Evolutionary conservation across 257 asterid genomes (phyloP).

Genomic region (Petunia axillaris): DNA sequence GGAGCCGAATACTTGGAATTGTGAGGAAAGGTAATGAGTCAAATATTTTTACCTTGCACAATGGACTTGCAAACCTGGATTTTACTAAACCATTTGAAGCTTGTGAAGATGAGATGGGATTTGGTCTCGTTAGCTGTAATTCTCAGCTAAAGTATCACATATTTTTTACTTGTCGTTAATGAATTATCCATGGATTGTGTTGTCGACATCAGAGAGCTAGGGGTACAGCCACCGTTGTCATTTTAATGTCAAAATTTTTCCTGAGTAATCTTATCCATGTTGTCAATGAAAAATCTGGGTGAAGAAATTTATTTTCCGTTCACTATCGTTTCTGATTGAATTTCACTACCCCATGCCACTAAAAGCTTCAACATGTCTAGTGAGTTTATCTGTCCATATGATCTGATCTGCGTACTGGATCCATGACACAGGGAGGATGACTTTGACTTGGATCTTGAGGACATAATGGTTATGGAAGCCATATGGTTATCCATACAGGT

Average conservation of each 20-base stretch:
- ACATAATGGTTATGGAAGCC: slow-evolving; percentile 99
- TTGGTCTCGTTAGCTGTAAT: not conserved
- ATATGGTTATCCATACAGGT: slow-evolving; percentile 98
- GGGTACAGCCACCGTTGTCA: not conserved
- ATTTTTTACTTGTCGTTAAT: not conserved
- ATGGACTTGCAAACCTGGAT: not conserved
- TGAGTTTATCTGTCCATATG: not conserved
- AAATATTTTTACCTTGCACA: not conserved
- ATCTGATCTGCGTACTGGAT: slow-evolving; percentile 21
- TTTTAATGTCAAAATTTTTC: not conserved
- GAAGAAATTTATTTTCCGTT: not conserved
- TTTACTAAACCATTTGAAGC: not conserved
- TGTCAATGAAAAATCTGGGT: not conserved
- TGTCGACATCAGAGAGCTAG: not conserved
- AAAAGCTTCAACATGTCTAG: not conserved
- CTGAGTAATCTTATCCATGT: not conserved
- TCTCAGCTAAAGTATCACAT: not conserved
- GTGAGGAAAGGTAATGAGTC: not conserved
- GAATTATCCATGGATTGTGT: not conserved
- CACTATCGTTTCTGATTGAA: not conserved
- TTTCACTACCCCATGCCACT: not conserved
- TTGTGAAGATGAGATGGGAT: not conserved
- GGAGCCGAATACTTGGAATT: not conserved
- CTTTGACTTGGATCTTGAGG: slow-evolving; percentile 96
- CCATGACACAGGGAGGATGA: slow-evolving; percentile 71